These are phyloP conservation scores for Aspergillus baeticus DNA, from an alignment of 495 filamentous ascomycete genomes.

Conservation along the genomic window DNA sequence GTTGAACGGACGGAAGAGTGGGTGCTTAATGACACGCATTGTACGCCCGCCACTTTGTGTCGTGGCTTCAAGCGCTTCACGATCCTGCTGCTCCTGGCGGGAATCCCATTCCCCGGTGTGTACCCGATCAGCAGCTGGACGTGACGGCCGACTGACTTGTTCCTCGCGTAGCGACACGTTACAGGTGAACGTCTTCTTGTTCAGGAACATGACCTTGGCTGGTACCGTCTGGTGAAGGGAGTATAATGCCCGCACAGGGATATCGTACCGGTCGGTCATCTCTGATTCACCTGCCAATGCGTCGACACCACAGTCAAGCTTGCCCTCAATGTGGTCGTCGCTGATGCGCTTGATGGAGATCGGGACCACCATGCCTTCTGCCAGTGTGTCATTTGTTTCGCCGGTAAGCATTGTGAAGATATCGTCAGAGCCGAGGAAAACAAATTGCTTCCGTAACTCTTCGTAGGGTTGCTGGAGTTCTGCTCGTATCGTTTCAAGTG, in stretches of 20 bases:
- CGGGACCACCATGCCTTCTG: constrained; percentile 85
- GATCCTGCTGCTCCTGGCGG: constrained; percentile 72
- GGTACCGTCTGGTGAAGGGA: constrained; percentile 76
- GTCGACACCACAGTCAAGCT: constrained; percentile 91
- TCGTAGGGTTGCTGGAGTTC: constrained; percentile 92
- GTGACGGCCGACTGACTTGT: constrained; percentile 66
- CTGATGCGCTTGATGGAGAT: constrained; percentile 85
- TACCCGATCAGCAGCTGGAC: constrained; percentile 63
- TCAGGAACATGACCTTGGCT: constrained; percentile 81
- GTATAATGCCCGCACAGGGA: constrained; percentile 58
- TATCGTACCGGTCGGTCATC: constrained; percentile 60
- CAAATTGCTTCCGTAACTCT: constrained; percentile 82
- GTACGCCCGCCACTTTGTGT: constrained; percentile 78
- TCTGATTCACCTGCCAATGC: constrained; percentile 76
- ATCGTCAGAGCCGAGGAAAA: constrained; percentile 68
- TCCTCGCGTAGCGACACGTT: constrained; percentile 83
- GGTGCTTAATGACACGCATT: constrained; percentile 94
- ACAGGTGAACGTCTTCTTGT: constrained; percentile 75
- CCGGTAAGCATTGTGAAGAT: constrained; percentile 97
- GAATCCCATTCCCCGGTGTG: constrained; percentile 80
- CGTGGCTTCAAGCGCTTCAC: constrained; percentile 73
- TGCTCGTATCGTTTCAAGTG: constrained; percentile 91
- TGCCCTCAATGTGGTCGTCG: constrained; percentile 87
- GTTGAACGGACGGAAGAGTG: constrained; percentile 91
- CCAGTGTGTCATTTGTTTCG: constrained; percentile 80